Evolutionary conservation across 2,329 filamentous ascomycete genomes (phyloP), one percentile per base, ranked within the genome.

Genomic region (Elsinoe batatas): DNA sequence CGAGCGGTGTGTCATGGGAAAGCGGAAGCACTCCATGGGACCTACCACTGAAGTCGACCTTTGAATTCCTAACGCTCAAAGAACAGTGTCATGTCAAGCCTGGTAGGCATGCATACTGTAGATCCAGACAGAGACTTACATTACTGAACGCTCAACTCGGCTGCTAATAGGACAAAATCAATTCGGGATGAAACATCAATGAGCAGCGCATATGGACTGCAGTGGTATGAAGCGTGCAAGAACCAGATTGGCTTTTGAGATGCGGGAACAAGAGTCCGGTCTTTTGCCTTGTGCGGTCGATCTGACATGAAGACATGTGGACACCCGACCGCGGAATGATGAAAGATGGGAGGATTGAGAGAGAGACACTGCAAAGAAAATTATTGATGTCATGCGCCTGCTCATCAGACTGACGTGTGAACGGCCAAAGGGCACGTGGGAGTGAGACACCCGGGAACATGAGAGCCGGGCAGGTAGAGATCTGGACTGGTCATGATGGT

Each of bases 311-410:
- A 11, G 12, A 20, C 40, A 44, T 44, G 18, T 44, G 40, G 40
- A 44, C 26, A 8, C 17, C 30, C 18, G 26, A 12, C 40, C 40
- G 11, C 30, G 40, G 18, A 26, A 44, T 44, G 40, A 44, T 44
- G 40, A 44, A 15, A 43, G 40, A 43, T 42, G 7, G 6, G 40
- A 22, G 40, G 40, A 26, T 43, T 2, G 3, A 12, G 40, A 22
- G 40, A 44, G 26, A 13, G 40, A n/a, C n/a, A 11, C 15, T 3
- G 13, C 2, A 11, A 44, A 22, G 15, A 6, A 44, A 13, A 22
- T 13, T 44, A n/a, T 26, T 49, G 44, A 49, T 49, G 44, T 49
- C 44, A 49, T 44, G 40, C 18, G 40, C 40, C 12, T 26, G 18
- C 10, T 44, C 40, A 44, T 44, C 40, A 44, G 18, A 30, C 40